Evolutionary conservation across 352 stramenopile species (phyloP).

Genomic region (Globisporangium polare): DNA sequence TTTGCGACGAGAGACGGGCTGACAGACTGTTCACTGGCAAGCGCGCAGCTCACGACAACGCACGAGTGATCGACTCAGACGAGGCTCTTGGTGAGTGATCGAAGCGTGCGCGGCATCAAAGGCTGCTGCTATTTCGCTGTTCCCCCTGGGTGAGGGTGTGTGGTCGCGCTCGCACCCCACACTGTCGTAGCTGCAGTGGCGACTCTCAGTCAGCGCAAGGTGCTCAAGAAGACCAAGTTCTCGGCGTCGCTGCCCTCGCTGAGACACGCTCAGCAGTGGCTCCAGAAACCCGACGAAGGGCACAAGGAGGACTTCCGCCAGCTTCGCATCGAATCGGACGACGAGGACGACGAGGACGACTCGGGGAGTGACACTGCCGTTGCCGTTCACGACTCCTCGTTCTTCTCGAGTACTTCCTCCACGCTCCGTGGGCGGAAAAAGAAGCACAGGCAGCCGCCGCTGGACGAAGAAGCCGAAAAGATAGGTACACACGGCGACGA

Average conservation of each 20-base stretch:
- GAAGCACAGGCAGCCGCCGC: slow-evolving; percentile 17
- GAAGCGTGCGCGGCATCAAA: neutral
- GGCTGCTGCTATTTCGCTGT: neutral
- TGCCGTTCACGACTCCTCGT: slow-evolving; percentile 6
- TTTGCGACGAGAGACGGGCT: neutral
- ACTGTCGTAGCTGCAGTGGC: slow-evolving; percentile 4
- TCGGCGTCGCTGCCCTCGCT: slow-evolving; percentile 20
- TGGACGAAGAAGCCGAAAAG: slow-evolving; percentile 17
- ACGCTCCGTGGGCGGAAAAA: slow-evolving; percentile 31
- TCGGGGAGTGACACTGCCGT: slow-evolving; percentile 22
- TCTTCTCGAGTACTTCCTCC: slow-evolving; percentile 5
- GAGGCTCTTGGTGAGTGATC: neutral
- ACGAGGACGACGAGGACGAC: slow-evolving; percentile 2
- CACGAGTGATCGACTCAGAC: neutral
- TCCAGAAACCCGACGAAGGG: neutral
- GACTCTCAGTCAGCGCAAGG: slow-evolving; percentile 6
- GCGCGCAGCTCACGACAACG: neutral
- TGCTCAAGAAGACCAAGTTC: slow-evolving; percentile 23
- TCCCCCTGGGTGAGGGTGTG: neutral
- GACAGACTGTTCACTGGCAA: neutral
- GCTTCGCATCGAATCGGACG: neutral
- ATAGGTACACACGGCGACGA: slow-evolving; percentile 40
- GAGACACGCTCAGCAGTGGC: neutral
- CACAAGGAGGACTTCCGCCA: neutral
- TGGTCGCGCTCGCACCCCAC: neutral